Evolutionary conservation across 495 filamentous ascomycete genomes (phyloP), one percentile per base, ranked within the genome.

Genomic region (Aspergillus conjunctus): DNA sequence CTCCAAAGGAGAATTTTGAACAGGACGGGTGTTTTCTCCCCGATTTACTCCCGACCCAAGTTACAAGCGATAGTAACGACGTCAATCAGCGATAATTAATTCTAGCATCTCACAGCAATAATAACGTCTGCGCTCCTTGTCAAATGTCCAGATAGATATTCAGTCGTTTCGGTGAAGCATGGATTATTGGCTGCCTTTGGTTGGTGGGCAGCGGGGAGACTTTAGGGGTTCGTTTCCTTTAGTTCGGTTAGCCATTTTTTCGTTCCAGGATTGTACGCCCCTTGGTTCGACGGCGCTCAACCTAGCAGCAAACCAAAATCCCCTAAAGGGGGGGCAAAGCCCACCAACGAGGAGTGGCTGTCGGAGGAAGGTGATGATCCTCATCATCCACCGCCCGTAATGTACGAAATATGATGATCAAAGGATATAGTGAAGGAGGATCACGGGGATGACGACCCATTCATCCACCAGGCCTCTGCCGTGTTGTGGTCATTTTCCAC

Each of bases 331-430:
- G 31, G 45, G 15, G 39, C 26, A 58, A 60, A 54, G 30, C 61
- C 44, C 34, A 58, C 65, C 61, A 59, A 64, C 58, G 46, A 64
- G 61, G 50, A 46, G 15, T 51, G 12, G 21, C 18, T 31, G 17
- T 59, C 59, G 53, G 60, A 56, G 59, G 51, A 57, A 60, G 61
- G 43, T 30, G 65, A 54, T 67, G 65, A 67, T 67, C 65, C 61
- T 67, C 65, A 64, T 67, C 65, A 64, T 57, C 61, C 54, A 59
- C 61, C 49, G 60, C 60, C 9, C 6, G 20, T 20, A 48, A 48
- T 48, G 44, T 48, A 48, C 17, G 43, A 8, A 48, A 15, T 51
- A 34, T 52, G 51, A 54, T 53, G 51, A 58, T 59, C 48, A 26
- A 34, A 41, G n/a, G 32, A 14, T 14, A 34, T 30, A 30, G 30